Conservation (phyloP, 169 alveolate species). For the Eimeria praecox region DNA sequence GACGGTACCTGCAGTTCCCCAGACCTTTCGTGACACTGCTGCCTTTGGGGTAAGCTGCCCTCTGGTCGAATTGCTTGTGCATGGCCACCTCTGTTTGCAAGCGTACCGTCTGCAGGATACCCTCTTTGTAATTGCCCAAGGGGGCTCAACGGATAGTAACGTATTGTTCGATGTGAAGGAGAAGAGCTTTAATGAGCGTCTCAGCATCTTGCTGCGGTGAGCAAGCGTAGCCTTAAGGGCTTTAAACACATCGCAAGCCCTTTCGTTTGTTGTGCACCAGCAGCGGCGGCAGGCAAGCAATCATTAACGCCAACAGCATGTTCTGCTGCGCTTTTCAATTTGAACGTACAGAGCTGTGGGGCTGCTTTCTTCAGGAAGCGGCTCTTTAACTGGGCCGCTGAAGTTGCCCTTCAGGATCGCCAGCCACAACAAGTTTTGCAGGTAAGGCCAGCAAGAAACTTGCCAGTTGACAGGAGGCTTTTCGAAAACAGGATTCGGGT, state of each 20-base stretch:
- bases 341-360: neutral
- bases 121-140: constrained; percentile 71
- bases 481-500: neutral
- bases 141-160: constrained; percentile 35
- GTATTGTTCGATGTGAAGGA: constrained; percentile 72
- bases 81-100: neutral
- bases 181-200: constrained; percentile 75
- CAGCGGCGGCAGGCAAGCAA: neutral
- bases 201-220: constrained; percentile 77
- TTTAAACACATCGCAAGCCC: too few species aligned
- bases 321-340: neutral
- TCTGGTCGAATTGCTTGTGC: neutral
- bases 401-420: constrained; percentile 72
- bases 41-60: neutral
- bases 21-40: neutral
- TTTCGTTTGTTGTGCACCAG: neutral
- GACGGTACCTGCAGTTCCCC: neutral
- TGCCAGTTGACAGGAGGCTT: neutral
- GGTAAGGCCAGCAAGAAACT: constrained; percentile 45
- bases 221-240: neutral
- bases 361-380: constrained; percentile 72
- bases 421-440: constrained; percentile 81
- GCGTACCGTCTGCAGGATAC: constrained; percentile 49
- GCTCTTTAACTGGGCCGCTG: constrained; percentile 84
- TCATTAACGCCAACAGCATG: neutral